Base-by-base conservation (phyloP, 805 yeast species). In the Soucietia sequanensis region DNA sequence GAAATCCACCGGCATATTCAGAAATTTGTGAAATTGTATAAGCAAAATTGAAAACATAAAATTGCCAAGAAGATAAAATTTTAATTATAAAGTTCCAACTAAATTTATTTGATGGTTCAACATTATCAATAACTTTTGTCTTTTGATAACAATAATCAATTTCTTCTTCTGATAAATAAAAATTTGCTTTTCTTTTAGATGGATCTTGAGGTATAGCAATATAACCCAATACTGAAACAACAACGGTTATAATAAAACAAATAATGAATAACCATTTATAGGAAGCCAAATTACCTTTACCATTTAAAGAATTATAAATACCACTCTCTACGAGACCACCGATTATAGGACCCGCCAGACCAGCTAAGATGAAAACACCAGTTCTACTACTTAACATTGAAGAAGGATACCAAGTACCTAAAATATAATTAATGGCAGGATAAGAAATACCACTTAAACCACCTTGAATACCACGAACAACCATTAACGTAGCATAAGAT, bases 21-120 rank as follows among this genome's bases (percentile, higher is more conserved):
- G 69, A 70, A 36, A 68, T 70, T 41, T 78, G 78, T 13, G 75
- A 77, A 17, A 72, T 49, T 1, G 66, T 56, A 80, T 80, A 77
- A 7, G 75, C 65, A 7, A 72, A 44, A 7, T 76, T 67, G 41
- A 77, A 75, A 24, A 73, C 50, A 63, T 75, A 78, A 74, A 72
- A 72, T 49, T 75, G 80, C 82, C 82, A 79, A 31, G 70, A 60
- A 4, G 68, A 67, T 23, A 70, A 34, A 2, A 75, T 47, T 9
- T 54, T 42, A 14, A 26, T 26, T 18, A 35, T 12, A 12, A 34
- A n/a, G 11, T 22, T 14, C 9, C 20, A 23, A 15, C 28, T 23
- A 20, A 34, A 34, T 17, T 27, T 12, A 38, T 39, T 25, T 14
- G 17, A 17, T 12, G n/a, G 16, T 14, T 31, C 26, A 12, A 24